Conservation (phyloP, 73 alveolate genomes). For the Blepharisma japonicum region DNA sequence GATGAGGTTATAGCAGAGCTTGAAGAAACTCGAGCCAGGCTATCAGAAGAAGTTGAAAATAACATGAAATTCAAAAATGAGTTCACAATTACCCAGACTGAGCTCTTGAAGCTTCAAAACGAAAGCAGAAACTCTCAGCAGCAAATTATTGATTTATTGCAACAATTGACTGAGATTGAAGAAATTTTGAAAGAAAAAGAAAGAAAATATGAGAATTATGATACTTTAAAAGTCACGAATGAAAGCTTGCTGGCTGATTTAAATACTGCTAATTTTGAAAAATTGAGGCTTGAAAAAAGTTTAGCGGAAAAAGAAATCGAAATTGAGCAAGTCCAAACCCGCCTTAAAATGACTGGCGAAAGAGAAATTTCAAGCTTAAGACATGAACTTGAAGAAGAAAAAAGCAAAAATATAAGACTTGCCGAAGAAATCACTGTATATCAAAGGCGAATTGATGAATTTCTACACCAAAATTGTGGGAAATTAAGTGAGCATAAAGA, state of each 20-base stretch:
- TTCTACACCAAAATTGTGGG: too few relatives aligned
- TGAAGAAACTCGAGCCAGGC: slow-evolving; percentile 12
- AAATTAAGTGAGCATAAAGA: slow-evolving; percentile 21
- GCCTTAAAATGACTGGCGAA: too few relatives aligned
- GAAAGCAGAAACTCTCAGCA: slow-evolving; percentile 56
- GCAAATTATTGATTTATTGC: slow-evolving; percentile 32
- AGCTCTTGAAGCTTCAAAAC: not conserved
- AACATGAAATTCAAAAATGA: slow-evolving; percentile 35
- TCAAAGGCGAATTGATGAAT: too few relatives aligned
- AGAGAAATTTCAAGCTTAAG: too few relatives aligned
- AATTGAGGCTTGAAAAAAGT: not conserved
- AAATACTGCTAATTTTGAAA: not conserved
- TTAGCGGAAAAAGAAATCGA: too few relatives aligned
- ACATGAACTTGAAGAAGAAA: too few relatives aligned
- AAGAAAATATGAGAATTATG: not conserved
- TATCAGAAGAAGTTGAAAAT: slow-evolving; percentile 35
- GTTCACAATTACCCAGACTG: not conserved
- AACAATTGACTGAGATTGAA: slow-evolving; percentile 31
- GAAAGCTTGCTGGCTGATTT: slow-evolving; percentile 33
- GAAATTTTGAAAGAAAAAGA: slow-evolving; percentile 41
- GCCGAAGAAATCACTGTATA: too few relatives aligned
- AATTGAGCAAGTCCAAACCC: too few relatives aligned
- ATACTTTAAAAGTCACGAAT: slow-evolving; percentile 24
- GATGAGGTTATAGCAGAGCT: slow-evolving; percentile 16
- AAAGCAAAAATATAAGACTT: too few relatives aligned